phyloP scores from a whole-genome alignment of 441 rosid genomes.

The Erodium moschatum region DNA sequence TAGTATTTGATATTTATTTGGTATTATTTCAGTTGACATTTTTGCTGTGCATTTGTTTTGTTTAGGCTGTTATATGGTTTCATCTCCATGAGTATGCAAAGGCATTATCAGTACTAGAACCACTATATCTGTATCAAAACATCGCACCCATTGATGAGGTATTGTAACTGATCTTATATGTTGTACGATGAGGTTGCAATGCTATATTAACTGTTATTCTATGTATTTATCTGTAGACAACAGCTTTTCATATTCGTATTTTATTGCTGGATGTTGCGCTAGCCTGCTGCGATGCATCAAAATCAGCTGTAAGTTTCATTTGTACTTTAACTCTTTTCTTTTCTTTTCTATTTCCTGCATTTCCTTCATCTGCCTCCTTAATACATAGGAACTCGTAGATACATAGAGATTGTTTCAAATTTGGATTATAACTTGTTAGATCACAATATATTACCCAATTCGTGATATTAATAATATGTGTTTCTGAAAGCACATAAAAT shows the following conservation, averaged over 20 bases:
- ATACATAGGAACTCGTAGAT: not conserved
- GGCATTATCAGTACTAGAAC: slow-evolving; percentile 70
- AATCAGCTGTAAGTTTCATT: slow-evolving; percentile 58
- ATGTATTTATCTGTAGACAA: slow-evolving; percentile 47
- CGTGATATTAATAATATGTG: too few relatives aligned
- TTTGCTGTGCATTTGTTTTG: slow-evolving; percentile 17
- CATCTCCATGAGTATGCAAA: slow-evolving; percentile 78
- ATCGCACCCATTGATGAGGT: slow-evolving; percentile 92
- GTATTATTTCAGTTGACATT: too few relatives aligned
- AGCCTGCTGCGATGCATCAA: slow-evolving; percentile 72
- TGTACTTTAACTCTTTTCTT: not conserved
- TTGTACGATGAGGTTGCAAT: slow-evolving; percentile 13
- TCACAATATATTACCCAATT: not conserved
- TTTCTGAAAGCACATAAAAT: too few relatives aligned
- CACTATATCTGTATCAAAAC: slow-evolving; percentile 47
- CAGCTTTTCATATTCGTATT: slow-evolving; percentile 76
- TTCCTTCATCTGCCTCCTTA: not conserved
- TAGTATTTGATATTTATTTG: slow-evolving; percentile 15
- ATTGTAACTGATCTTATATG: slow-evolving; percentile 15
- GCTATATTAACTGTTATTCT: slow-evolving; percentile 19
- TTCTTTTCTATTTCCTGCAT: not conserved
- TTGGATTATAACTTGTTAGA: not conserved
- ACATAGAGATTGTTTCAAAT: not conserved
- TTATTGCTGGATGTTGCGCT: slow-evolving; percentile 73
- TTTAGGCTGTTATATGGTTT: slow-evolving; percentile 83